Conservation (phyloP, 2,329 filamentous ascomycete species). For the Penicillium thymicola region DNA sequence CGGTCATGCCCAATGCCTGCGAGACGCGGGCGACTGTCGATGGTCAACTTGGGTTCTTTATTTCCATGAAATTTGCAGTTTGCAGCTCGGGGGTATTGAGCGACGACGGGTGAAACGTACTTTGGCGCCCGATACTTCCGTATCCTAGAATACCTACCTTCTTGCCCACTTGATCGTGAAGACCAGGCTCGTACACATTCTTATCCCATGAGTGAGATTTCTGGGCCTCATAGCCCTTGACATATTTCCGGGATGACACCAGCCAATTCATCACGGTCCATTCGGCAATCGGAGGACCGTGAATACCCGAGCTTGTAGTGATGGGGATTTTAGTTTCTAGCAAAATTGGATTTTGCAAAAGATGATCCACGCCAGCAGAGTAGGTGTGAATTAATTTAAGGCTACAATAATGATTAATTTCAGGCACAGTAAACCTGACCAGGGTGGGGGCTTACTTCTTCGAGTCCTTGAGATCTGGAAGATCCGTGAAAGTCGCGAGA, state of each 20-base stretch:
- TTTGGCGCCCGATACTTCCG: conserved; percentile 61
- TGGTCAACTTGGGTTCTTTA: conserved; percentile 2
- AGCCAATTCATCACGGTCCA: conserved; percentile 64
- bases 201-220: conserved; percentile 52
- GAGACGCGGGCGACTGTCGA: conserved; percentile 53
- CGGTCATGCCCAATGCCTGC: conserved; percentile 64
- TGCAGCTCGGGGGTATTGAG: neutral
- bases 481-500: conserved; percentile 24
- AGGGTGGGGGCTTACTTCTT: conserved; percentile 19
- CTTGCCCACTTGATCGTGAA: conserved; percentile 56
- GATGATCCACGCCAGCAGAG: conserved; percentile 57
- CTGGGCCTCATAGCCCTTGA: conserved; percentile 55
- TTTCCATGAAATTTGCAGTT: neutral
- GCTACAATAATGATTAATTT: conserved; percentile 19
- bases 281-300: conserved; percentile 64
- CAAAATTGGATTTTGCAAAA: conserved; percentile 53
- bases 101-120: conserved; percentile 31
- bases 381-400: conserved; percentile 55
- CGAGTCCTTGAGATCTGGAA: conserved; percentile 29
- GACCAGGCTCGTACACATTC: conserved; percentile 21
- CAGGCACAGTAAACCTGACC: neutral
- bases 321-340: conserved; percentile 52
- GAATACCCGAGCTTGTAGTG: conserved; percentile 55
- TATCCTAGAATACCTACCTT: conserved; percentile 61
- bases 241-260: conserved; percentile 55